These are phyloP conservation scores for Avena sativa DNA, from an alignment of 176 grass and related monocot genomes.

Conservation along the genomic window DNA sequence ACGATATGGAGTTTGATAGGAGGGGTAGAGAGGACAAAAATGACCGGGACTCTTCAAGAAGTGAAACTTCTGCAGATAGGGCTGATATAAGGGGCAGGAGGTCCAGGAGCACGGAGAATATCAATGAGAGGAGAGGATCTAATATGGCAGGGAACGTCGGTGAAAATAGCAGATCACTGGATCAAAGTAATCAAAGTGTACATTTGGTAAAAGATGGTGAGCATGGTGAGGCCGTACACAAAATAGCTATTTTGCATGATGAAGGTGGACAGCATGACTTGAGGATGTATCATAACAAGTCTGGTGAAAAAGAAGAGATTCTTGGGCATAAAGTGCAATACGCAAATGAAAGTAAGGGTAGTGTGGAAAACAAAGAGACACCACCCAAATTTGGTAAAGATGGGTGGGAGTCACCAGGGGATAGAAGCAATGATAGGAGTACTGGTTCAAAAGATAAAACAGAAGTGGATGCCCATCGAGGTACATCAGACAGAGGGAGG, in stretches of 20 bases:
- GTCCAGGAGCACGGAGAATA: constrained; percentile 34
- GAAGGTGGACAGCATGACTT: constrained; percentile 42
- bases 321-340: constrained; percentile 36
- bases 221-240: constrained; percentile 5
- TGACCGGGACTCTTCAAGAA: constrained; percentile 58
- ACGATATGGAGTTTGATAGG: constrained; percentile 46
- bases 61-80: constrained; percentile 47
- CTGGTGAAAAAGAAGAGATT: constrained; percentile 38
- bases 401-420: neutral
- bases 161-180: constrained; percentile 32
- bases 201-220: constrained; percentile 37
- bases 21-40: constrained; percentile 52
- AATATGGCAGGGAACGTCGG: constrained; percentile 50
- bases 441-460: constrained; percentile 40
- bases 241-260: constrained; percentile 32
- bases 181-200: constrained; percentile 37
- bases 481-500: constrained; percentile 46
- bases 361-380: constrained; percentile 29
- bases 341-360: constrained; percentile 34
- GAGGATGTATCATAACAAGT: constrained; percentile 29
- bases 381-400: neutral
- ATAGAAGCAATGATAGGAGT: constrained; percentile 45
- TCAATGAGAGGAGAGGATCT: constrained; percentile 47
- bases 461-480: constrained; percentile 40
- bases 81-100: constrained; percentile 36